These are phyloP conservation scores for Magnusiomyces tetraspermus DNA, from an alignment of 1,139 yeast genomes.

Conservation along the genomic window DNA sequence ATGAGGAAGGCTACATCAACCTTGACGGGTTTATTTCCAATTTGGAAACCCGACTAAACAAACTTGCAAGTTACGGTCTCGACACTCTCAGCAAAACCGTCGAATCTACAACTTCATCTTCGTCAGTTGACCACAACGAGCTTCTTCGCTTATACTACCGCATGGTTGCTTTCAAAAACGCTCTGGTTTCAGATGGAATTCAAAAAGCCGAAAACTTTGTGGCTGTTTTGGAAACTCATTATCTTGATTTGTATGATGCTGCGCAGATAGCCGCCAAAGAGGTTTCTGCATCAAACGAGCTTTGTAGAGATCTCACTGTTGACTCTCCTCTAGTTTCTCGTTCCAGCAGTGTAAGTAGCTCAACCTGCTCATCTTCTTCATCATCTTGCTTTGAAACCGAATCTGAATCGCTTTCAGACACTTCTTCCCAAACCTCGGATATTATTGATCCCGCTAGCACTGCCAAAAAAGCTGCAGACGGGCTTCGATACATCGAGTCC, in stretches of 20 bases:
- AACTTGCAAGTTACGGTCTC: constrained; percentile 29
- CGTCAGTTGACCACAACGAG: constrained; percentile 23
- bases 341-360: neutral
- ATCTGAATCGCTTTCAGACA: constrained; percentile 19
- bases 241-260: constrained; percentile 15
- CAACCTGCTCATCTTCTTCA: neutral
- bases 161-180: constrained; percentile 26
- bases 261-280: neutral
- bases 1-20: constrained; percentile 1
- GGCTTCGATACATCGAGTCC: constrained; percentile 28
- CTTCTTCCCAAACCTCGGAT: constrained; percentile 2
- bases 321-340: neutral
- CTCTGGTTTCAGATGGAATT: constrained; percentile 28
- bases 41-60: constrained; percentile 21
- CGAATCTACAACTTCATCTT: neutral
- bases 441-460: constrained; percentile 1
- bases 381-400: too few relatives aligned
- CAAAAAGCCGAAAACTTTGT: constrained; percentile 28
- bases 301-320: neutral
- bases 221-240: constrained; percentile 24
- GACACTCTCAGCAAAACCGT: neutral
- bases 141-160: constrained; percentile 26
- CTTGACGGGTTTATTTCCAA: constrained; percentile 1
- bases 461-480: constrained; percentile 18
- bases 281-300: neutral